phyloP scores from a whole-genome alignment of 1,284 basidiomycete genomes.

The Ganoderma lingzhi region DNA sequence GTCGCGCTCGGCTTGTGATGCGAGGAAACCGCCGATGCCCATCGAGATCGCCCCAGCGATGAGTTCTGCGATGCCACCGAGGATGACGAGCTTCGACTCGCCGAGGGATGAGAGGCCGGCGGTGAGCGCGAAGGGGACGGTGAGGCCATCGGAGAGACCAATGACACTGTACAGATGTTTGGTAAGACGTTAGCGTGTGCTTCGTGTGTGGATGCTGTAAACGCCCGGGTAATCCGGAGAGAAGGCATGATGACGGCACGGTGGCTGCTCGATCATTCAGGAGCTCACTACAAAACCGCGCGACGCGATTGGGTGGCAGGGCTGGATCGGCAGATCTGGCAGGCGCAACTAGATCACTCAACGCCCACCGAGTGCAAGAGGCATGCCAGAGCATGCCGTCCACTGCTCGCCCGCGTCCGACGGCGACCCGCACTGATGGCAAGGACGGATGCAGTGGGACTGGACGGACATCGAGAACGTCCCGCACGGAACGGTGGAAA shows the following conservation, averaged over 20 bases:
- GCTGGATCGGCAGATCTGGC: background rate
- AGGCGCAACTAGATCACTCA: conserved; percentile 4
- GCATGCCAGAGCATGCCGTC: background rate
- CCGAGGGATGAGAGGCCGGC: conserved; percentile 93
- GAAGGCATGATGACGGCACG: conserved; percentile 5
- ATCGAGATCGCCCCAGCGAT: conserved; percentile 96
- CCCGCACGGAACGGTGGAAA: background rate
- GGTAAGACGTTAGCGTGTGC: conserved; percentile 11
- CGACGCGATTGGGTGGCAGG: background rate
- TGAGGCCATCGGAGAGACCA: conserved; percentile 95
- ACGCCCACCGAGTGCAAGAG: background rate
- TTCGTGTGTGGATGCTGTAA: background rate
- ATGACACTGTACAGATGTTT: conserved; percentile 74
- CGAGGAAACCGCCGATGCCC: conserved; percentile 98
- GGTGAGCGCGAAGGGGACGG: conserved; percentile 91
- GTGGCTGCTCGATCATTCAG: background rate
- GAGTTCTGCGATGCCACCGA: conserved; percentile 92
- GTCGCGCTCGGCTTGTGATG: conserved; percentile 95
- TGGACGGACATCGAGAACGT: background rate
- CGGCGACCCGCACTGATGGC: background rate
- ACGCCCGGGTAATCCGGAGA: background rate
- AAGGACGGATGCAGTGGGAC: background rate
- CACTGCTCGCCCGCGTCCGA: background rate
- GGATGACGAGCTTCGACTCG: conserved; percentile 86
- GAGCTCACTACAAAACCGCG: background rate